Evolutionary conservation across 2,329 filamentous ascomycete species (phyloP).

Genomic region (Hirsutella thompsonii): DNA sequence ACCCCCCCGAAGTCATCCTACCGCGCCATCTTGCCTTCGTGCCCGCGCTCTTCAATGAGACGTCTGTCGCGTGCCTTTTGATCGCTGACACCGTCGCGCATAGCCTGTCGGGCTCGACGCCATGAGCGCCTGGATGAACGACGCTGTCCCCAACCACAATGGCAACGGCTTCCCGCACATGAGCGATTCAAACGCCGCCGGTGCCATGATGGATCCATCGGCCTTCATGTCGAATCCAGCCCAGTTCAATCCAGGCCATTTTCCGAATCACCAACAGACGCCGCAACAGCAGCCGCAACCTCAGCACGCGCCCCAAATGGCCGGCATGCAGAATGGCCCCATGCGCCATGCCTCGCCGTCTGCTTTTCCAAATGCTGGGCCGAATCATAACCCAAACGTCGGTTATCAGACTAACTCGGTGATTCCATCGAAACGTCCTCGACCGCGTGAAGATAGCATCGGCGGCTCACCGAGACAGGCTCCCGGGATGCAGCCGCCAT

Average conservation of each 20-base stretch:
- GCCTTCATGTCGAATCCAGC: constrained; percentile 47
- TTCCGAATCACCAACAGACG: constrained; percentile 29
- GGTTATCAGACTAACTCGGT: constrained; percentile 76
- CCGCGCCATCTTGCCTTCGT: constrained; percentile 30
- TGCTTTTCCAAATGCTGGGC: constrained; percentile 44
- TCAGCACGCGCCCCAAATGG: constrained; percentile 18
- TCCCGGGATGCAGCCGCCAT: constrained; percentile 60
- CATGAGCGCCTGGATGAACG: constrained; percentile 65
- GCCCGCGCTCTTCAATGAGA: constrained; percentile 26
- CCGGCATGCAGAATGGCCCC: constrained; percentile 65
- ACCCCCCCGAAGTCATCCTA: constrained; percentile 27
- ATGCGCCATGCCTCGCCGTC: constrained; percentile 71
- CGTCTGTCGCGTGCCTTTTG: constrained; percentile 22
- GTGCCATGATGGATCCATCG: constrained; percentile 52
- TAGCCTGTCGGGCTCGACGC: constrained; percentile 34
- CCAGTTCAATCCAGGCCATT: constrained; percentile 49
- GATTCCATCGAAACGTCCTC: constrained; percentile 79
- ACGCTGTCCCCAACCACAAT: constrained; percentile 58
- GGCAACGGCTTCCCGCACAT: constrained; percentile 55
- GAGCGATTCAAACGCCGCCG: constrained; percentile 44
- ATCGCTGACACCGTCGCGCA: constrained; percentile 31
- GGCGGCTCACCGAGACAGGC: constrained; percentile 70
- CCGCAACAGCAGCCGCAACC: too few species aligned
- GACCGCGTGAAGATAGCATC: constrained; percentile 72
- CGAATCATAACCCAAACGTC: constrained; percentile 21